Conservation (phyloP, 441 rosid species). For the Populus tomentosa region DNA sequence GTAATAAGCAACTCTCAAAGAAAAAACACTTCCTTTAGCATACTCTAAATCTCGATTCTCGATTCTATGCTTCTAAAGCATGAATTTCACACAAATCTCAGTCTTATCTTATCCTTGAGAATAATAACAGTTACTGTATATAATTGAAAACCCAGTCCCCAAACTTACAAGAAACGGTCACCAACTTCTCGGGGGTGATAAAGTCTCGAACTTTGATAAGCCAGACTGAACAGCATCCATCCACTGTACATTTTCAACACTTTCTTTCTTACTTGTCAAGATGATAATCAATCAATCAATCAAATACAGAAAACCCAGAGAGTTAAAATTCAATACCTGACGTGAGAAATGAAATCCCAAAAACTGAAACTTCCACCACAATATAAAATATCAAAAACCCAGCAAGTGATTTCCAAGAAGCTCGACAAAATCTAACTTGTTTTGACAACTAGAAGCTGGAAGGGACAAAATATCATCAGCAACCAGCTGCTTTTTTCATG, state of each 20-base stretch:
- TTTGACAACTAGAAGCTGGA: not conserved
- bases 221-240: constrained; percentile 2
- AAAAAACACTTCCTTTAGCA: not conserved
- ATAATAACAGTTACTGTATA: not conserved
- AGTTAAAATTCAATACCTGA: not conserved
- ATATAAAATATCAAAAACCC: not conserved
- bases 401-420: not conserved
- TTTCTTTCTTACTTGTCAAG: not conserved
- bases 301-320: not conserved
- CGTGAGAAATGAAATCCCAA: not conserved
- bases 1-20: not conserved
- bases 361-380: not conserved
- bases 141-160: not conserved
- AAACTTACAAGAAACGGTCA: not conserved
- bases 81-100: not conserved
- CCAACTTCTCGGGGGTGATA: not conserved
- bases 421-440: not conserved
- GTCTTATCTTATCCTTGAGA: not conserved
- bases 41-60: not conserved
- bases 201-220: not conserved
- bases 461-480: not conserved
- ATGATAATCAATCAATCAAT: constrained; percentile 5
- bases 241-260: not conserved
- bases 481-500: not conserved
- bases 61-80: constrained; percentile 8